Conservation (phyloP, 352 stramenopile genomes). For the Pythium apleroticum region DNA sequence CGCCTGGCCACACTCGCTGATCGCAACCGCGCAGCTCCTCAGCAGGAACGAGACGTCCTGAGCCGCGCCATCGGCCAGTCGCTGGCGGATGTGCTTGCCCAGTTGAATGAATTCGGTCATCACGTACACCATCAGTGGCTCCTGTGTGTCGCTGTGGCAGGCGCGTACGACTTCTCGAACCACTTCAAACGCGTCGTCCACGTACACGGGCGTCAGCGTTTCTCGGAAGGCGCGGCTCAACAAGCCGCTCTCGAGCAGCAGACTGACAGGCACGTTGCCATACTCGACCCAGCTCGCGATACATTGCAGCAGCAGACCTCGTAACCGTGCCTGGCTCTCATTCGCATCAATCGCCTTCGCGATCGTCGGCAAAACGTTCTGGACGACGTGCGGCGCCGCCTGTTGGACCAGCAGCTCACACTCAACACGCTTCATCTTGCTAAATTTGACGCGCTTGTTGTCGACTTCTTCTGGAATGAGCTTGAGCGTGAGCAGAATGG, state of each 20-base stretch:
- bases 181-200: constrained; percentile 50
- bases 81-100: constrained; percentile 54
- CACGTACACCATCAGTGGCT: constrained; percentile 74
- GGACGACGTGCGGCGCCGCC: constrained; percentile 56
- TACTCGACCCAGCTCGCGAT: constrained; percentile 79
- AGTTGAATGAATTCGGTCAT: constrained; percentile 81
- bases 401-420: constrained; percentile 73
- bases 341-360: constrained; percentile 54
- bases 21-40: constrained; percentile 47
- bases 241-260: constrained; percentile 64
- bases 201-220: constrained; percentile 36
- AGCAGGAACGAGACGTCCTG: constrained; percentile 49
- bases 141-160: constrained; percentile 52
- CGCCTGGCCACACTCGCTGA: constrained; percentile 71
- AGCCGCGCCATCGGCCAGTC: constrained; percentile 18
- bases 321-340: constrained; percentile 43
- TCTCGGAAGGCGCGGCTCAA: constrained; percentile 64
- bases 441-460: constrained; percentile 80
- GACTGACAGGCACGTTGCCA: constrained; percentile 43
- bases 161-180: constrained; percentile 71
- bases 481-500: constrained; percentile 71
- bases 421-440: constrained; percentile 57
- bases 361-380: constrained; percentile 58
- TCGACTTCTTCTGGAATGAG: constrained; percentile 77
- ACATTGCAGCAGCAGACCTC: constrained; percentile 56